Base-by-base conservation (phyloP, 164 flowering plant genomes). In the Magnolia sinica region DNA sequence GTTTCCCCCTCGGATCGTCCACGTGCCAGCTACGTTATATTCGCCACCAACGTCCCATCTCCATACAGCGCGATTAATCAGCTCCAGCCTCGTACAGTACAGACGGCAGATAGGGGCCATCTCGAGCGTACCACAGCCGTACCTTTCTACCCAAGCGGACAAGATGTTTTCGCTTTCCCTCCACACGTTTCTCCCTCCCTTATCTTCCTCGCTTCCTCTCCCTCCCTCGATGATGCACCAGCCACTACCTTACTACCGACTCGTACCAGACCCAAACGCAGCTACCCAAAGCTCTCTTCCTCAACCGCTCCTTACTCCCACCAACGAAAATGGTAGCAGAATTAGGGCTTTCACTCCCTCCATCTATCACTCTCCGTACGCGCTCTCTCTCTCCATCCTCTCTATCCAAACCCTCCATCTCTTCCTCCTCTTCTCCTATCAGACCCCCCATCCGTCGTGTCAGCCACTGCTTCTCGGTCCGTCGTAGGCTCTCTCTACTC, bases 311-410 rank as follows among this genome's bases (percentile, higher is more conserved):
- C 27, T 7, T 24, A 24, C 58, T 58, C 18, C 66, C 27, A 23
- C 20, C 71, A 50, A 19, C 61, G 65, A 70, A 61, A 67, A 81
- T 81, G 83, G 78, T 77, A n/a, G 78, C 78, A 27, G 80, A 68
- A 19, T 72, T 81, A 59, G 83, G 83, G 23, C 68, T 81, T 74
- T 19, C 83, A 29, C 78, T 81, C 59, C 74, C 78, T 50, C 78
- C 80, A 27, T 71, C 78, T 29, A 37, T 68, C 8, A 29, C 51
- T 16, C 71, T 24, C 16, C 69, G 29, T 13, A 1, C 29, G 8
- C 29, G 27, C 11, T 1, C 29, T 23, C 63, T 72, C 10, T 29
- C 72, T 31, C 50, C 73, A 27, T 10, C 72, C 19, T 77, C 69
- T 74, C 76, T 71, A n/a, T 37, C 55, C 74, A 71, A 65, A 68